Evolutionary conservation across 495 filamentous ascomycete genomes (phyloP).

Genomic region (Podospora anserina): DNA sequence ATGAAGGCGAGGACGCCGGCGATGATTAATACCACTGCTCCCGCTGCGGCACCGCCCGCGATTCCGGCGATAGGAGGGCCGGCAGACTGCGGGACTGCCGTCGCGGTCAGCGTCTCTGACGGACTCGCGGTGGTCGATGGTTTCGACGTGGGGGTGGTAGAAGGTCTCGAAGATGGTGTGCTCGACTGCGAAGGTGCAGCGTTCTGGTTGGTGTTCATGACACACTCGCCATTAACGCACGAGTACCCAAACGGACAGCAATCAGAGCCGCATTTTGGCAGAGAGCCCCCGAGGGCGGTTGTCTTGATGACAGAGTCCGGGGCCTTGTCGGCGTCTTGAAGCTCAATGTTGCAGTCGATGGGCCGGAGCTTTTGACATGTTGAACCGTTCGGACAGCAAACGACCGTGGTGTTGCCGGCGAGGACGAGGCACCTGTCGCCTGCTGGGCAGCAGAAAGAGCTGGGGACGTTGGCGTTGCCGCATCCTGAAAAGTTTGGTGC

Average conservation of each 20-base stretch:
- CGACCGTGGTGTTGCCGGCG: slow-evolving; percentile 62
- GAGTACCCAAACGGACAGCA: slow-evolving; percentile 82
- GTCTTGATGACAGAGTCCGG: slow-evolving; percentile 67
- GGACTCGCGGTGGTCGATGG: slow-evolving; percentile 9
- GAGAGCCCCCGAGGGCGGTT: slow-evolving; percentile 54
- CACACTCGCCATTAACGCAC: slow-evolving; percentile 52
- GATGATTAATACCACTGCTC: slow-evolving; percentile 25
- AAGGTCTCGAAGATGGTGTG: slow-evolving; percentile 23
- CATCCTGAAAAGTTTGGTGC: slow-evolving; percentile 46
- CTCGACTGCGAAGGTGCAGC: slow-evolving; percentile 22
- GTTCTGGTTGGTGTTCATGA: slow-evolving; percentile 40
- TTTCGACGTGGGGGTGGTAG: slow-evolving; percentile 15
- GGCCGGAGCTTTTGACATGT: slow-evolving; percentile 65
- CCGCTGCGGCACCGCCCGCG: slow-evolving; percentile 30
- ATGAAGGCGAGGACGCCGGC: slow-evolving; percentile 32
- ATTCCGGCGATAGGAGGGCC: slow-evolving; percentile 24
- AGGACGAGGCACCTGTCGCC: slow-evolving; percentile 61
- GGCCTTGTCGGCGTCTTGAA: slow-evolving; percentile 60
- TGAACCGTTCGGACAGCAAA: slow-evolving; percentile 70
- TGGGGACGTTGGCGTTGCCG: slow-evolving; percentile 53
- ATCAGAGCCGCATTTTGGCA: slow-evolving; percentile 56
- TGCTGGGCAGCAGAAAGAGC: slow-evolving; percentile 71
- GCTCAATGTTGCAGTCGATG: slow-evolving; percentile 65
- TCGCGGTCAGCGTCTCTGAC: slow-evolving; percentile 9
- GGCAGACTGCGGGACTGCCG: not conserved